phyloP scores from a whole-genome alignment of 768 basidiomycete genomes.

The Mrakia hoshinonis region DNA sequence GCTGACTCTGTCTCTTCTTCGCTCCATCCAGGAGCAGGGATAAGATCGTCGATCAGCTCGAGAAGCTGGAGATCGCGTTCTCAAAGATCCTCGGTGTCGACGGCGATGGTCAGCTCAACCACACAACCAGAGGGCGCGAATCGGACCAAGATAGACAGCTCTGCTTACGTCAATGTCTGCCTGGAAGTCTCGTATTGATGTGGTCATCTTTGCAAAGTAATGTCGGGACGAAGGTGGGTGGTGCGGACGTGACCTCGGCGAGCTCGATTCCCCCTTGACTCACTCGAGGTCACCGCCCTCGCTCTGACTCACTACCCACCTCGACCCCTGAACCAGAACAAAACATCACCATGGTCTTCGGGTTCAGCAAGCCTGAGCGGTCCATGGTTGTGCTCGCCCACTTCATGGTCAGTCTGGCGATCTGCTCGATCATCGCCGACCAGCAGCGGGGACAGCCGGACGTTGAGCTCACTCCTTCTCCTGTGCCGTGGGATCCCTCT shows the following conservation, averaged over 20 bases:
- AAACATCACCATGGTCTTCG: background rate
- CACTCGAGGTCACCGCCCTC: background rate
- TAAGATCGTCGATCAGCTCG: background rate
- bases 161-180: constrained; percentile 10
- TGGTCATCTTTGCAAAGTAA: background rate
- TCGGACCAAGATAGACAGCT: background rate
- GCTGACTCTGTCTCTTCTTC: background rate
- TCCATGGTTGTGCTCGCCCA: constrained; percentile 37
- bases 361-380: background rate
- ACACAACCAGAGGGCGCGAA: background rate
- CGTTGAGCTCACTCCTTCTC: background rate
- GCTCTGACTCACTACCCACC: background rate
- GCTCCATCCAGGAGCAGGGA: background rate
- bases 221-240: background rate
- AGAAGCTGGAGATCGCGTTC: background rate
- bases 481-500: too few relatives aligned
- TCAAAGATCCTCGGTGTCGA: background rate
- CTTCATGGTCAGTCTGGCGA: constrained; percentile 38
- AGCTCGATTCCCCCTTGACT: background rate
- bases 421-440: too few relatives aligned
- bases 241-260: background rate
- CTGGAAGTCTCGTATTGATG: constrained; percentile 19
- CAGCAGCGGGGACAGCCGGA: background rate
- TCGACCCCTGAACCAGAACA: background rate
- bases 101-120: background rate